Base-by-base conservation (phyloP, 805 yeast species). In the Pichia cabralensis region DNA sequence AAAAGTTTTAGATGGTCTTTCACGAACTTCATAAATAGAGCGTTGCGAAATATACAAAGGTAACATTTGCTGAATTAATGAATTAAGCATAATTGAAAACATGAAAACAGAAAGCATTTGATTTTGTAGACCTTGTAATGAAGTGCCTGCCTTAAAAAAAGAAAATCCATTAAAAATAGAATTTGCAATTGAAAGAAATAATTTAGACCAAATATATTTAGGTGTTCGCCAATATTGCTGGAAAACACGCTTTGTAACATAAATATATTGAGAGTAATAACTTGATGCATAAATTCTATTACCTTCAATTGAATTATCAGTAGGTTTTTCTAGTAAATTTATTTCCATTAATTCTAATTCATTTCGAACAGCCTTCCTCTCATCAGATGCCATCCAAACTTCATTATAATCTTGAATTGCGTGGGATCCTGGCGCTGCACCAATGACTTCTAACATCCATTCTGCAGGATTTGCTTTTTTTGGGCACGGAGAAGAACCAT, bases 401-500 rank as follows among this genome's bases (percentile, higher is more conserved):
- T 80, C 78, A 49, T 73, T 66, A 49, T 77, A 80, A 55, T 80
- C 82, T 56, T 76, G 81, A 31, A 65, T 64, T 14, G 85, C 81
- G 46, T 74, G 78, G 23, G 83, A 72, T 34, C 85, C 86, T 6
- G 86, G 86, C 23, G 86, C 85, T 35, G 86, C 86, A 49, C 88
- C 86, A 48, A 79, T 80, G 43, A 77, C 81, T 42, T 80, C 80
- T 58, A 85, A 64, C 94, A 85, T 85, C 92, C 94, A 85, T 61
- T 84, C 95, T 11, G 88, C 89, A 22, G 89, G 92, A 45, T 81
- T 81, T 5, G 83, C 85, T 27, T 65, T 64, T 6, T 64, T 60
- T 15, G 88, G 86, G 60, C 88, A 80, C 36, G 62, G 61, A 18
- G 65, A 69, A 27, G 86, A 73, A 35, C 85, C 86, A 43, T 78